A percentile compares a stretch with the other conserved stretches of the same genome.
Evolutionary conservation across 2,329 filamentous ascomycete species (phyloP).

Genomic region (Beauveria rudraprayagi): DNA sequence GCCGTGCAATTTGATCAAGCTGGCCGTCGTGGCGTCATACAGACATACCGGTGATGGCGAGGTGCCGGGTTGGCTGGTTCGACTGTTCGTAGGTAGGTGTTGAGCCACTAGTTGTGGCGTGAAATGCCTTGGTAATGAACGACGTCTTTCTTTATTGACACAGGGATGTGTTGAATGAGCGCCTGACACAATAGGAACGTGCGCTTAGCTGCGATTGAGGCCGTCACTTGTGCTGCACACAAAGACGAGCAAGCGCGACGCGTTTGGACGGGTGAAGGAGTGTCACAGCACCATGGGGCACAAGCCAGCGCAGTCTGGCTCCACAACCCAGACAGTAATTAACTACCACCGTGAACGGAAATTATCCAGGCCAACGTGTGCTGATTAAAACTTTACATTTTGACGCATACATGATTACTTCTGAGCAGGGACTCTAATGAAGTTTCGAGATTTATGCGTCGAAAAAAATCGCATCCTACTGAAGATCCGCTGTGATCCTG

Average conservation of each 20-base stretch:
- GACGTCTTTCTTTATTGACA: too few species aligned
- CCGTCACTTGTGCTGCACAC: background rate
- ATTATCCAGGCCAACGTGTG: background rate
- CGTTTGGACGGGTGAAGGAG: background rate
- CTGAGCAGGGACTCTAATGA: too few species aligned
- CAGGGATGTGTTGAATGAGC: too few species aligned
- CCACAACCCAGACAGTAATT: background rate
- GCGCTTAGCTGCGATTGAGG: background rate
- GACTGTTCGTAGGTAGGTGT: background rate
- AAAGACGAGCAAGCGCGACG: background rate
- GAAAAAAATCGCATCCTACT: background rate
- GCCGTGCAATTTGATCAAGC: background rate
- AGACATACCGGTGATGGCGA: background rate
- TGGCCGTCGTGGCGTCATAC: background rate
- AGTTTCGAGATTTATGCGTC: background rate
- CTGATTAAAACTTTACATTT: too few species aligned
- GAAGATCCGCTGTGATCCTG: background rate
- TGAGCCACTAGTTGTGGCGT: background rate
- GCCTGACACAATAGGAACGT: background rate
- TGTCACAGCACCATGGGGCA: background rate
- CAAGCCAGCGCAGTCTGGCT: background rate
- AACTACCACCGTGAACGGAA: background rate
- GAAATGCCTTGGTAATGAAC: too few species aligned
- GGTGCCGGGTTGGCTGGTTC: background rate
- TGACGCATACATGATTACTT: too few species aligned